Conservation (phyloP, 805 yeast species). For the Spathaspora sp. region DNA sequence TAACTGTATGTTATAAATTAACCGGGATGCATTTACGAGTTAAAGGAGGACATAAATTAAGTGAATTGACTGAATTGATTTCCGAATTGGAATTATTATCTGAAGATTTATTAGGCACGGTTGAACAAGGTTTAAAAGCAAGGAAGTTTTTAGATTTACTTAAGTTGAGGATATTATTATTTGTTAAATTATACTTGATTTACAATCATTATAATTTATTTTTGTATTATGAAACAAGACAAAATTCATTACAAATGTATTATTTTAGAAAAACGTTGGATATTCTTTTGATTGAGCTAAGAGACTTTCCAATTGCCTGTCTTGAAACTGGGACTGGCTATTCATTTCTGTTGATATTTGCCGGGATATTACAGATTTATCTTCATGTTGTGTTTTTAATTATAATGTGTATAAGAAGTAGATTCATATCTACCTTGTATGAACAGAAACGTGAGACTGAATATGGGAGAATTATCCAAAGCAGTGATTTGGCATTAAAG, state of each 20-base stretch:
- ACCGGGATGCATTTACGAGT: constrained; percentile 1
- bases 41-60: constrained; percentile 1
- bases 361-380: neutral
- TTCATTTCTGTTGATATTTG: neutral
- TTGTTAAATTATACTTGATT: constrained; percentile 1
- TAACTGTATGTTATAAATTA: constrained; percentile 1
- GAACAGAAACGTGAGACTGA: neutral
- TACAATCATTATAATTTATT: constrained; percentile 1
- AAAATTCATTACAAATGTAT: neutral
- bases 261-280: neutral
- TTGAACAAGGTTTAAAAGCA: neutral
- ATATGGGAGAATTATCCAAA: neutral
- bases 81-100: constrained; percentile 1
- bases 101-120: neutral
- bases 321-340: neutral
- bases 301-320: neutral
- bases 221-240: constrained; percentile 1
- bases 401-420: neutral
- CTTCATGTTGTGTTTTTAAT: neutral
- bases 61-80: neutral
- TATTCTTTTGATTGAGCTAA: neutral
- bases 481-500: neutral
- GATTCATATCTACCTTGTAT: neutral
- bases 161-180: neutral
- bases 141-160: neutral